A percentile compares a stretch with the other conserved stretches of the same genome.
phyloP scores from a whole-genome alignment of 1,284 basidiomycete genomes.

The Heterobasidion parviporum region DNA sequence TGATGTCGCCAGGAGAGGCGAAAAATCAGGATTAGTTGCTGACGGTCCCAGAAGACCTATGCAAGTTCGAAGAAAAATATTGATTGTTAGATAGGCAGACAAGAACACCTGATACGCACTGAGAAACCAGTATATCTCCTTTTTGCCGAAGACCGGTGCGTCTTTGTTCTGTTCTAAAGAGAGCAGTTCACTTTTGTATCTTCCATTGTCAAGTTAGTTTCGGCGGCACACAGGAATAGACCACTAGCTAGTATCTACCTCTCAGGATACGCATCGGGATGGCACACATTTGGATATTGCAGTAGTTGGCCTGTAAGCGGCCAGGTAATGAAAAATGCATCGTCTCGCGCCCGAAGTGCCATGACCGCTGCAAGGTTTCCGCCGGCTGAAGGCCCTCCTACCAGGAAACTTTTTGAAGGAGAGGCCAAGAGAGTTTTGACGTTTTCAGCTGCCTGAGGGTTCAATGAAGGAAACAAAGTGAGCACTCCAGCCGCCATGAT shows the following conservation, averaged over 20 bases:
- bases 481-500: no score
- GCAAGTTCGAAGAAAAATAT: not conserved
- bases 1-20: not conserved
- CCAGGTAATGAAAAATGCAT: conserved; percentile 11
- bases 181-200: not conserved
- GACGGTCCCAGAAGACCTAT: not conserved
- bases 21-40: not conserved
- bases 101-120: not conserved
- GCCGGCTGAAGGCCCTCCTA: conserved; percentile 15
- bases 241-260: not conserved
- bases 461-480: no score
- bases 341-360: conserved; percentile 10
- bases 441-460: conserved; percentile 9
- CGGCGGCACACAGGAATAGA: not conserved
- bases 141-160: not conserved
- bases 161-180: not conserved
- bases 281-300: conserved; percentile 6
- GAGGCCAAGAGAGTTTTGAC: conserved; percentile 4
- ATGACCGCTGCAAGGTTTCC: conserved; percentile 13
- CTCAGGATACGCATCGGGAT: conserved; percentile 6
- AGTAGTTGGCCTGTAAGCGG: conserved; percentile 13
- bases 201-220: not conserved
- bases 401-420: conserved; percentile 12
- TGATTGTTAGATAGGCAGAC: not conserved
- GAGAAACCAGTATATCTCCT: not conserved